Evolutionary conservation across 805 yeast species (phyloP), one percentile per base, ranked within the genome.

Genomic region (Debaryomyces hansenii): DNA sequence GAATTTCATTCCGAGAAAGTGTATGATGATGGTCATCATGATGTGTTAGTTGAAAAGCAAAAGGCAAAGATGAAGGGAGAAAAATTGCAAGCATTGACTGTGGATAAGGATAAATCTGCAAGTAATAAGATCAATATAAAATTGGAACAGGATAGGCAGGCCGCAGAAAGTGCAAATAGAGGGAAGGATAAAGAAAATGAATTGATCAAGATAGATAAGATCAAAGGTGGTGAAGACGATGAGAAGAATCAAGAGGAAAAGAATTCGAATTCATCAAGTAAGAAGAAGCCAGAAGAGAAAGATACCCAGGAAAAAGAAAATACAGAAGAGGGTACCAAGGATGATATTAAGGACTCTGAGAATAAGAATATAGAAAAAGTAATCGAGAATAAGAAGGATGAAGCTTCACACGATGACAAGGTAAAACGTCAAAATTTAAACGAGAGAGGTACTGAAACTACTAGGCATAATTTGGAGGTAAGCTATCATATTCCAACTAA

Each of bases 401-500:
- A 21, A 4, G n/a, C 20, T 5, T 7, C 42, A n/a, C n/a, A 15
- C 15, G 18, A 37, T 6, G 28, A 18, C 5, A n/a, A 32, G 28
- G 21, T 1, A 11, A 20, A 27, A 28, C 14, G 42, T 11, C 34
- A 44, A 33, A 12, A 2, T 2, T 15, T 48, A 36, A 58, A 44
- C 35, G 40, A 41, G 46, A 54, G 52, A 40, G 36, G 18, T 6
- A 48, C 42, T n/a, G 66, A 49, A 43, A 53, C 45, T 3, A 53
- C 50, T 18, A 60, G 67, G 48, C 57, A 49, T 43, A 56, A 41
- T 29, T 55, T 58, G 34, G 52, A 48, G 16, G 44, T 44, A 40
- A 42, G 29, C 14, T 48, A 64, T 49, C 41, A 50, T 44, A 59
- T 60, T 49, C 80, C 71, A 35, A 69, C 74, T 18, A 49, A 52